Percentiles rank a stretch among this genome's conserved stretches.
These are phyloP conservation scores for Eimeria sp. DNA, from an alignment of 169 alveolate genomes.

Conservation along the genomic window DNA sequence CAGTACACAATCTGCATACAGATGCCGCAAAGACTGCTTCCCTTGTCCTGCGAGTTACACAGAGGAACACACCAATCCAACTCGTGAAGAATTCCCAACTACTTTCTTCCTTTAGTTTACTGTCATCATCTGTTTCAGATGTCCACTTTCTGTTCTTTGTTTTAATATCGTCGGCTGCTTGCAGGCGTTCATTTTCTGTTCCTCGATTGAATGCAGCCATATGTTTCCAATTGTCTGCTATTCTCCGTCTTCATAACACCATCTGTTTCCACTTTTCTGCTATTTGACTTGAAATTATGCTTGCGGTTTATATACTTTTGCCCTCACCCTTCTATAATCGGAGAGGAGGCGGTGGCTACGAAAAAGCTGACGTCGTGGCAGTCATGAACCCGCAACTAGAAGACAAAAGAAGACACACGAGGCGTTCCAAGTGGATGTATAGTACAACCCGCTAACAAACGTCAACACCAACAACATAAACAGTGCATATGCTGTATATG, in stretches of 20 bases:
- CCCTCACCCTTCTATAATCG: slow-evolving; percentile 13
- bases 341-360: not conserved
- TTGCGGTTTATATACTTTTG: too few relatives aligned
- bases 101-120: not conserved
- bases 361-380: slow-evolving; percentile 19
- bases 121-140: too few relatives aligned
- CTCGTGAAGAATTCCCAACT: too few relatives aligned
- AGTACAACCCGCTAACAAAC: too few relatives aligned
- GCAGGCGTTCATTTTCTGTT: not conserved
- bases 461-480: not conserved
- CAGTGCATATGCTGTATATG: not conserved
- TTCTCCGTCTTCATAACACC: too few relatives aligned
- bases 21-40: slow-evolving; percentile 31
- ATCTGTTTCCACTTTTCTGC: too few relatives aligned
- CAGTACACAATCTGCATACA: not conserved
- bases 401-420: too few relatives aligned
- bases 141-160: too few relatives aligned
- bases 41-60: not conserved
- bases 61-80: not conserved
- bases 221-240: too few relatives aligned
- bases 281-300: too few relatives aligned
- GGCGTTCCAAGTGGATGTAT: too few relatives aligned
- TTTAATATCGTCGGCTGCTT: not conserved
- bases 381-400: slow-evolving; percentile 27
- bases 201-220: not conserved